These are phyloP conservation scores for Colletotrichum tofieldiae DNA, from an alignment of 2,329 filamentous ascomycete species.

Conservation along the genomic window DNA sequence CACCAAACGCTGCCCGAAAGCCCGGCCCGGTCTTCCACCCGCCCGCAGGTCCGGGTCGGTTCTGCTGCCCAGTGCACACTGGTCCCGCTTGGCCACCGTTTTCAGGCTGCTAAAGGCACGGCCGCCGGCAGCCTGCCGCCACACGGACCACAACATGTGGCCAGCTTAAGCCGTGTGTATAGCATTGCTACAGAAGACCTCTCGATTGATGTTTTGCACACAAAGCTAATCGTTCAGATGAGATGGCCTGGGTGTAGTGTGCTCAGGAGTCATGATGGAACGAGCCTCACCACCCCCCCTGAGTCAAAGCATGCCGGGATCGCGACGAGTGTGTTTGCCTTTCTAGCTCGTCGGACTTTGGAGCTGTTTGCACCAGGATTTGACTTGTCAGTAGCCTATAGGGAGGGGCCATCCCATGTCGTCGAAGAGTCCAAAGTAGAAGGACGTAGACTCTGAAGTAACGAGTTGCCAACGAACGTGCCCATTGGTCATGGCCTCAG, in stretches of 20 bases:
- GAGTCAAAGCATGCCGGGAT: neutral
- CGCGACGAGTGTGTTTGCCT: neutral
- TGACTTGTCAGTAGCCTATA: neutral
- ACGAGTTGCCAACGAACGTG: neutral
- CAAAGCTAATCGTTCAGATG: neutral
- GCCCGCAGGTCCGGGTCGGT: neutral
- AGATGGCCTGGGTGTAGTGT: neutral
- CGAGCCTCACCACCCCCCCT: neutral
- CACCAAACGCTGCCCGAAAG: neutral
- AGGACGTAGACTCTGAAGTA: neutral
- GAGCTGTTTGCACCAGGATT: neutral
- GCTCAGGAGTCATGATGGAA: neutral
- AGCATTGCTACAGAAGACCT: neutral
- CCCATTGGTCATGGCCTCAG: neutral
- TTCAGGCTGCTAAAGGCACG: neutral
- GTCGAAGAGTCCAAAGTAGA: neutral
- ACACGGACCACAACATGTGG: neutral
- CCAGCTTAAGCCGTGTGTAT: neutral
- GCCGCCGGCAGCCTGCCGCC: neutral
- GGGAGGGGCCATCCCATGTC: no score
- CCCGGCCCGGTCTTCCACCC: conserved; percentile 1
- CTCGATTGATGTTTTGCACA: neutral
- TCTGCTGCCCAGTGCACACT: neutral
- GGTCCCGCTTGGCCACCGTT: neutral
- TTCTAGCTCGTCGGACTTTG: neutral